Evolutionary conservation across 1,284 basidiomycete species (phyloP).

Genomic region (Rhodotorula sp.): DNA sequence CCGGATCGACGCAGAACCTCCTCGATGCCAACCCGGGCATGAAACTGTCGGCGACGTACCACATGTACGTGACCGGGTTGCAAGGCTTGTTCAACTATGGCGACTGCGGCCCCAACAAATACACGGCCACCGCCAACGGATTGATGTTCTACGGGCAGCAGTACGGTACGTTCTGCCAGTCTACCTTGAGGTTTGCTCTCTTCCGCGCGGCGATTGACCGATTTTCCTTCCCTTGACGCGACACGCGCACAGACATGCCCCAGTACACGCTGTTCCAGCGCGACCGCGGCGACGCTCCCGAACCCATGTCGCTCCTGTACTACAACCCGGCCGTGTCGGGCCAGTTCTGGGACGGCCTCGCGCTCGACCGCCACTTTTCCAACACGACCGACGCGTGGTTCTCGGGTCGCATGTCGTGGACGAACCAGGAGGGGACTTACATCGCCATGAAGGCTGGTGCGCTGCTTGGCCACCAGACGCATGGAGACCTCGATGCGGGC

Average conservation of each 20-base stretch:
- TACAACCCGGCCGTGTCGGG: slow-evolving; percentile 79
- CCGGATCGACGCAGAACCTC: slow-evolving; percentile 76
- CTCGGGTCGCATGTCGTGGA: slow-evolving; percentile 81
- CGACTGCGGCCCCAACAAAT: slow-evolving; percentile 95
- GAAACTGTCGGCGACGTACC: slow-evolving; percentile 75
- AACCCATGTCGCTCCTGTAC: slow-evolving; percentile 96
- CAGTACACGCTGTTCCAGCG: slow-evolving; percentile 84
- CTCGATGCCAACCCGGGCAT: slow-evolving; percentile 68
- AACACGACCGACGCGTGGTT: slow-evolving; percentile 73
- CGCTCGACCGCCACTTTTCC: slow-evolving; percentile 79
- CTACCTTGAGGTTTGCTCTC: too few species aligned
- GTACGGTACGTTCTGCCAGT: slow-evolving; percentile 45
- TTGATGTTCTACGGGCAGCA: slow-evolving; percentile 69
- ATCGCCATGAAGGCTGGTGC: slow-evolving; percentile 84
- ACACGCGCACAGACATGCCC: slow-evolving; percentile 53
- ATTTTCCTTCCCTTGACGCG: slow-evolving; percentile 11
- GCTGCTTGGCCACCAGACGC: slow-evolving; percentile 56
- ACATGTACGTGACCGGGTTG: slow-evolving; percentile 83
- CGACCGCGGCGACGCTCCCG: slow-evolving; percentile 79
- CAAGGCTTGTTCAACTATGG: slow-evolving; percentile 89
- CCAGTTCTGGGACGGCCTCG: slow-evolving; percentile 83
- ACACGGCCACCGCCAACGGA: slow-evolving; percentile 68
- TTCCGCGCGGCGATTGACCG: neutral
- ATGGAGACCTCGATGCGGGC: slow-evolving; percentile 44
- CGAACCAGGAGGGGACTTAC: slow-evolving; percentile 73